phyloP scores from a whole-genome alignment of 345 rosid genomes.

The Citrus reticulata region DNA sequence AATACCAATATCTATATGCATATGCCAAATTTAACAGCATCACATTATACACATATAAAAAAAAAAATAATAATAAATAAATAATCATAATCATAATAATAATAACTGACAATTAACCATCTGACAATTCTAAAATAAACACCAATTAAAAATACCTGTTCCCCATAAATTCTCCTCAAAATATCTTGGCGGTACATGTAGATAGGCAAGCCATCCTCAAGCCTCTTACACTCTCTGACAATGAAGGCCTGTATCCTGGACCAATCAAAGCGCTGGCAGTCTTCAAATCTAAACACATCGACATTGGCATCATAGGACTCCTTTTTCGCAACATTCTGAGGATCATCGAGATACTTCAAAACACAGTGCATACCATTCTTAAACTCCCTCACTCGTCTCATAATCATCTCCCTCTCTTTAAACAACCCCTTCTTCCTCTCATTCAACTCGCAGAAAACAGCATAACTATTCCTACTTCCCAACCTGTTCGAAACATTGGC shows the following conservation, averaged over 20 bases:
- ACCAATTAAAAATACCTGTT: slow-evolving; percentile 41
- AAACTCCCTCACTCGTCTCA: slow-evolving; percentile 54
- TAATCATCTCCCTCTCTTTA: slow-evolving; percentile 35
- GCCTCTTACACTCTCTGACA: slow-evolving; percentile 67
- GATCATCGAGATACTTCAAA: slow-evolving; percentile 35
- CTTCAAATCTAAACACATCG: slow-evolving; percentile 36
- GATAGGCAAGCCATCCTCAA: slow-evolving; percentile 74
- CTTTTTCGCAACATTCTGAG: slow-evolving; percentile 7
- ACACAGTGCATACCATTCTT: slow-evolving; percentile 46
- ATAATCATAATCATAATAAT: too few species aligned
- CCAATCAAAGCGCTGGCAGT: slow-evolving; percentile 41
- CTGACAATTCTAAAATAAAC: not conserved
- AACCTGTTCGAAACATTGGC: not conserved
- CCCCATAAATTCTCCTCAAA: slow-evolving; percentile 37
- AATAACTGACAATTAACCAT: not conserved
- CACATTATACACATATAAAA: not conserved
- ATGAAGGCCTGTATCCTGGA: slow-evolving; percentile 42
- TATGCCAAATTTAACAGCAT: not conserved
- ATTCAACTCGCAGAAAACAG: not conserved
- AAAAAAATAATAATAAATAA: too few species aligned
- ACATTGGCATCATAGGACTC: not conserved
- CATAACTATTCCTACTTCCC: not conserved
- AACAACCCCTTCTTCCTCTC: slow-evolving; percentile 27
- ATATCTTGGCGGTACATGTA: slow-evolving; percentile 50
- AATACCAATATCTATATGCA: slow-evolving; percentile 58